Evolutionary conservation across 305 asterid genomes (phyloP).

Genomic region (Fraxinus baroniana): DNA sequence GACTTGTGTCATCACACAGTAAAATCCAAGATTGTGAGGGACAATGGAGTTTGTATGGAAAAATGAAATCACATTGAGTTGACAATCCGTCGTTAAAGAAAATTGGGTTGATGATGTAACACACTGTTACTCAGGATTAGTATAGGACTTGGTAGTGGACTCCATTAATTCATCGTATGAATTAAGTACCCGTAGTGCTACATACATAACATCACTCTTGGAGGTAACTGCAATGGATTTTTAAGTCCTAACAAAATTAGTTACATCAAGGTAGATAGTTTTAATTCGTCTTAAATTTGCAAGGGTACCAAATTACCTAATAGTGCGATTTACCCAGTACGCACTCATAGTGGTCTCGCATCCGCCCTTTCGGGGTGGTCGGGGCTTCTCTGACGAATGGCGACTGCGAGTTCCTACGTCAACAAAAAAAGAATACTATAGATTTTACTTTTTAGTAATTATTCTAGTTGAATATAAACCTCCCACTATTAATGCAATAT

Average conservation of each 20-base stretch:
- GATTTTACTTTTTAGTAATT: background rate
- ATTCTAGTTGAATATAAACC: constrained; percentile 16
- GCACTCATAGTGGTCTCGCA: too few species aligned
- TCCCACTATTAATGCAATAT: constrained; percentile 24
- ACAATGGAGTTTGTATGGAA: background rate
- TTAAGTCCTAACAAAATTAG: background rate
- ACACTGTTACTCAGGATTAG: background rate
- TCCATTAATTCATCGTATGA: background rate
- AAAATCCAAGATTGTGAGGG: background rate
- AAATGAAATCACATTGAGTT: background rate
- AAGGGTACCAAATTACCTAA: background rate
- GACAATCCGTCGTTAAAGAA: background rate
- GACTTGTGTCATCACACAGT: background rate
- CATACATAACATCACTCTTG: background rate
- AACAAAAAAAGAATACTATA: too few species aligned
- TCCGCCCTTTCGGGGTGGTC: too few species aligned
- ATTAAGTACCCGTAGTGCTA: too few species aligned
- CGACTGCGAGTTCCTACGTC: too few species aligned
- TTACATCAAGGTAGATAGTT: background rate
- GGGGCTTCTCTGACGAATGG: too few species aligned
- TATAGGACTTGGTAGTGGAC: background rate
- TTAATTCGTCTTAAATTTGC: background rate
- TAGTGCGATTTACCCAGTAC: too few species aligned
- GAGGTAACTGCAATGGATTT: background rate
- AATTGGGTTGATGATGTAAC: background rate